Evolutionary conservation across 768 basidiomycete species (phyloP).

Genomic region (Trametes punicea): DNA sequence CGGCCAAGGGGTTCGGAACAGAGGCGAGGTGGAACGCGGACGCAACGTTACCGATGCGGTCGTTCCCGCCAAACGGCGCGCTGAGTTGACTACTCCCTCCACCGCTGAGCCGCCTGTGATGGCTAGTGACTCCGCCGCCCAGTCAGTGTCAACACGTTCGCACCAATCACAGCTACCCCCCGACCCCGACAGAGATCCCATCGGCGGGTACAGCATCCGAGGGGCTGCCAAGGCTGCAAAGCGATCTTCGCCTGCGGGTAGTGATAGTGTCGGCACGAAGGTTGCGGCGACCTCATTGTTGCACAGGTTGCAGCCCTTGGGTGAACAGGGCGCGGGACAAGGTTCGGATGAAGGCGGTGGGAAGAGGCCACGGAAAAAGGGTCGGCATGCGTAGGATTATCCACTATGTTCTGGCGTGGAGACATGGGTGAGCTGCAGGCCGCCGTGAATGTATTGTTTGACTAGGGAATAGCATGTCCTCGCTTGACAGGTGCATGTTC

Average conservation of each 20-base stretch:
- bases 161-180: conserved; percentile 22
- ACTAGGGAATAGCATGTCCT: background rate
- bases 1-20: background rate
- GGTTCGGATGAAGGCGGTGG: conserved; percentile 3
- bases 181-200: conserved; percentile 34
- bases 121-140: too few species aligned
- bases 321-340: background rate
- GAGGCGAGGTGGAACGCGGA: background rate
- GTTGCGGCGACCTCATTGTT: conserved; percentile 6
- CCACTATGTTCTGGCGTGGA: background rate
- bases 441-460: background rate
- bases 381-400: background rate
- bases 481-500: background rate
- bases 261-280: background rate
- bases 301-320: conserved; percentile 9
- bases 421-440: background rate
- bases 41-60: conserved; percentile 16
- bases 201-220: conserved; percentile 50
- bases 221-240: conserved; percentile 42
- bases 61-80: conserved; percentile 22
- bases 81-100: conserved; percentile 3
- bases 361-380: conserved; percentile 2
- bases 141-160: conserved; percentile 16
- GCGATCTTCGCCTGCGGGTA: background rate
- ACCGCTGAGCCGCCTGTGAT: background rate